These are phyloP conservation scores for Nothophoma quercina DNA, from an alignment of 2,329 filamentous ascomycete genomes.

Conservation along the genomic window DNA sequence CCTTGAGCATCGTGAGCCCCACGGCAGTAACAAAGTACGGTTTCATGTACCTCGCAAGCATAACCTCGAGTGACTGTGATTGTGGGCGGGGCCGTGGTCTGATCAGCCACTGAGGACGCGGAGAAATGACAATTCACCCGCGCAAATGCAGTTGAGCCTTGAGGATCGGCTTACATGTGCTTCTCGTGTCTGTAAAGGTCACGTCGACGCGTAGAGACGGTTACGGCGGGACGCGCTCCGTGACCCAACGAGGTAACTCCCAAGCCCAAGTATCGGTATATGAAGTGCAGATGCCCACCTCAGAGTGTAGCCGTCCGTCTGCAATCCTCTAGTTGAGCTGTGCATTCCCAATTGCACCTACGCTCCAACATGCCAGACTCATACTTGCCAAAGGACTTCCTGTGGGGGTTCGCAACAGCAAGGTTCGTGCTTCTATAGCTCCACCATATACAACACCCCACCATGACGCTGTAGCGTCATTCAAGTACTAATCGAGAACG, in stretches of 20 bases:
- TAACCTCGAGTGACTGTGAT: slow-evolving; percentile 22
- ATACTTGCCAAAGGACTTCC: slow-evolving; percentile 49
- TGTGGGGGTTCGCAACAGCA: slow-evolving; percentile 54
- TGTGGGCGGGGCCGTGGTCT: slow-evolving; percentile 25
- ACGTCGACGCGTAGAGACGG: slow-evolving; percentile 44
- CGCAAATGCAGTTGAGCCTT: slow-evolving; percentile 24
- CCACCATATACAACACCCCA: slow-evolving; percentile 30
- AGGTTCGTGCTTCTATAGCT: slow-evolving; percentile 42
- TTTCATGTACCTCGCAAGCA: slow-evolving; percentile 30
- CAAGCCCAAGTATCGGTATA: slow-evolving; percentile 34
- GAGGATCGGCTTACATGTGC: slow-evolving; percentile 32
- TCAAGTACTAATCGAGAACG: slow-evolving; percentile 31
- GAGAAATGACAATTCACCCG: slow-evolving; percentile 30
- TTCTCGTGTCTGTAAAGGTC: slow-evolving; percentile 25
- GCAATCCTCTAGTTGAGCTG: slow-evolving; percentile 17
- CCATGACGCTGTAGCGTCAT: slow-evolving; percentile 21
- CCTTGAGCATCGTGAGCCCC: slow-evolving; percentile 33
- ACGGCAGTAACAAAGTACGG: slow-evolving; percentile 42
- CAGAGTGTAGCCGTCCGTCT: slow-evolving; percentile 9
- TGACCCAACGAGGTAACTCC: slow-evolving; percentile 28
- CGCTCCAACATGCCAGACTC: slow-evolving; percentile 45
- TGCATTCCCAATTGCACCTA: slow-evolving; percentile 12
- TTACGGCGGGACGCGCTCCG: slow-evolving; percentile 49
- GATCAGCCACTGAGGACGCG: slow-evolving; percentile 29
- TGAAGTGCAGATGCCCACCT: slow-evolving; percentile 37